Percentiles rank a stretch among this genome's conserved stretches.
phyloP scores from a whole-genome alignment of 352 stramenopile genomes.

The Bremia lactucae region DNA sequence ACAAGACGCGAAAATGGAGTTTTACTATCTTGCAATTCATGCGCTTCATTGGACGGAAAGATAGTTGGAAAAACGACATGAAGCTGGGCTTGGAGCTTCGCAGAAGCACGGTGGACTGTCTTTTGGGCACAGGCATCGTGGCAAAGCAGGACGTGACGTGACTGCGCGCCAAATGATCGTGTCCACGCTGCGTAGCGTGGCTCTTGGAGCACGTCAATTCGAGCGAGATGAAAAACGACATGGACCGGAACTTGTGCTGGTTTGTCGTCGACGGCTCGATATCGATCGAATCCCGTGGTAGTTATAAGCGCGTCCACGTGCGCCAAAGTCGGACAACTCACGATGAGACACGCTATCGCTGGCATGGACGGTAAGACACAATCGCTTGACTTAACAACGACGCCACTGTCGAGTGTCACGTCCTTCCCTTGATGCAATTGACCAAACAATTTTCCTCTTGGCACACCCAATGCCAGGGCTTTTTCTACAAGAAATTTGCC shows the following conservation, averaged over 20 bases:
- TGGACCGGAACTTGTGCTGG: conserved; percentile 32
- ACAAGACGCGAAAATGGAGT: conserved; percentile 25
- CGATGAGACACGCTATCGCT: conserved; percentile 33
- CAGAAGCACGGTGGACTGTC: conserved; percentile 63
- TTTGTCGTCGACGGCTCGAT: conserved; percentile 17
- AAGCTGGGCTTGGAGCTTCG: conserved; percentile 59
- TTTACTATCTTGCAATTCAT: conserved; percentile 32
- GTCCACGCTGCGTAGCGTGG: conserved; percentile 52
- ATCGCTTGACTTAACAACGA: conserved; percentile 49
- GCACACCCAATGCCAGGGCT: conserved; percentile 53
- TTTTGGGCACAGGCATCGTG: conserved; percentile 41
- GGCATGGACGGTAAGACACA: conserved; percentile 61
- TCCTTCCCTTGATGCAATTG: conserved; percentile 72
- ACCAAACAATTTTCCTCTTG: conserved; percentile 67
- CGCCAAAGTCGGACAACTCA: conserved; percentile 48
- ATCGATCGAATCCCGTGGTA: conserved; percentile 30
- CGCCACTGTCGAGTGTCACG: conserved; percentile 53
- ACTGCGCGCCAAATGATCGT: conserved; percentile 37
- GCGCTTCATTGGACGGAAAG: conserved; percentile 42
- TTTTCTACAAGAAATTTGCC: conserved; percentile 76
- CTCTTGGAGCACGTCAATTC: conserved; percentile 33
- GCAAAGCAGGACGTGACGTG: conserved; percentile 51
- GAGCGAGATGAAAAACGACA: conserved; percentile 54
- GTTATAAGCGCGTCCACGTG: conserved; percentile 51
- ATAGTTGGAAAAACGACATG: conserved; percentile 47